These are phyloP conservation scores for Chlamydomonas incerta DNA, from an alignment of 139 green algal species.

Conservation along the genomic window DNA sequence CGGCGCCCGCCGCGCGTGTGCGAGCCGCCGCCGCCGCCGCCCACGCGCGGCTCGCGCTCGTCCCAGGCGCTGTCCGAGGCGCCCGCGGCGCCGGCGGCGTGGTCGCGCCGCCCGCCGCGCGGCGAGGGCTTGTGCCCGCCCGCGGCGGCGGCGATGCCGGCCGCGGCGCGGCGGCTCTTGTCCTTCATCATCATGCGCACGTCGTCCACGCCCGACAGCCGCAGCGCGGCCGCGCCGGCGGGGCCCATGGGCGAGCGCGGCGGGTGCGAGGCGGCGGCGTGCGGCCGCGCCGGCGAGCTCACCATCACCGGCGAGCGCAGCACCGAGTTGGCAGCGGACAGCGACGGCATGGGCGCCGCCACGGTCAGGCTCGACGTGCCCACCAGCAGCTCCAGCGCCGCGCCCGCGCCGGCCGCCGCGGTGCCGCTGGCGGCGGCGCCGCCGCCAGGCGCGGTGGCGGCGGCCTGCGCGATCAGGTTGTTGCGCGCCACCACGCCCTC, in stretches of 20 bases:
- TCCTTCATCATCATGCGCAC: conserved; percentile 44
- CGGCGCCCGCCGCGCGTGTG: not conserved
- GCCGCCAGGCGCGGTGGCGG: not conserved
- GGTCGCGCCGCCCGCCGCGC: not conserved
- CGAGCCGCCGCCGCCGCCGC: not conserved
- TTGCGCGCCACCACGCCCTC: conserved; percentile 53
- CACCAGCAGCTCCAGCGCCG: not conserved
- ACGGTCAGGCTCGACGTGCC: not conserved
- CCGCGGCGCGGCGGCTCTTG: conserved; percentile 33
- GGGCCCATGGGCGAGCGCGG: conserved; percentile 25
- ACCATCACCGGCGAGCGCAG: conserved; percentile 30
- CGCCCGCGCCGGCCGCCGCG: not conserved
- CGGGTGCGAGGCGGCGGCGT: not conserved
- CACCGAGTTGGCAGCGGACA: not conserved
- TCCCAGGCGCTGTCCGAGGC: conserved; percentile 25
- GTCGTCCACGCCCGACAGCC: conserved; percentile 44
- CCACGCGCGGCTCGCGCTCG: conserved; percentile 11
- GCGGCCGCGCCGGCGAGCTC: not conserved
- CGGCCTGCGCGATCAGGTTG: not conserved
- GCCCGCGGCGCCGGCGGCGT: not conserved
- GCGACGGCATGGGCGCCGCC: not conserved
- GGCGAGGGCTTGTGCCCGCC: conserved; percentile 26
- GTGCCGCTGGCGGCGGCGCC: too few species aligned
- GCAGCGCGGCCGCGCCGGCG: not conserved
- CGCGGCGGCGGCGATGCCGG: conserved; percentile 15